A percentile compares a stretch with the other conserved stretches of the same genome.
Conservation (phyloP, 2,329 filamentous ascomycete species). For the Apiospora aurea region DNA sequence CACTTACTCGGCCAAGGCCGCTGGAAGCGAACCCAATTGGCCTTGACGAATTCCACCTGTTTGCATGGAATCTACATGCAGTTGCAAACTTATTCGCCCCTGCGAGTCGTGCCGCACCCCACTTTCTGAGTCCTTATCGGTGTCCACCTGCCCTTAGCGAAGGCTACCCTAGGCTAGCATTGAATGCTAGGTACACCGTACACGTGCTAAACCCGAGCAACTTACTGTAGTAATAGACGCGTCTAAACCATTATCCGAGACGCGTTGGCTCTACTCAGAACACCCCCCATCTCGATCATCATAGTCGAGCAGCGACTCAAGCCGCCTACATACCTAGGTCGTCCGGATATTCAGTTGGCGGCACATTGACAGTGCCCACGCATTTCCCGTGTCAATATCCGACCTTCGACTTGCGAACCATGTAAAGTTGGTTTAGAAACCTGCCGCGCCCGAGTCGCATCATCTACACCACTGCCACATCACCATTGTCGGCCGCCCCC, state of each 20-base stretch:
- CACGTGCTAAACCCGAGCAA: not conserved
- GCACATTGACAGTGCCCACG: slow-evolving; percentile 3
- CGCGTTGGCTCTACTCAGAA: not conserved
- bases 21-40: slow-evolving; percentile 16
- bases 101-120: not conserved
- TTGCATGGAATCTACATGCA: not conserved
- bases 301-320: not conserved
- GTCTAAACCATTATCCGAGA: not conserved
- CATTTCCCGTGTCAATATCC: not conserved
- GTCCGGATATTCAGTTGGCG: not conserved
- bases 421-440: slow-evolving; percentile 2
- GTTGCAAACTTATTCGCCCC: not conserved
- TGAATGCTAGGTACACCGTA: not conserved
- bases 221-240: not conserved
- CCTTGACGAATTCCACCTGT: not conserved
- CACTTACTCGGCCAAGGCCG: not conserved
- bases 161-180: no score
- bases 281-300: not conserved
- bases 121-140: not conserved
- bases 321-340: not conserved
- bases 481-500: slow-evolving; percentile 16
- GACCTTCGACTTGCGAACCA: not conserved
- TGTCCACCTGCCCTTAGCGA: not conserved
- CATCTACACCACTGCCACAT: not conserved
- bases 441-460: slow-evolving; percentile 8